Evolutionary conservation across 1,284 basidiomycete species (phyloP), one percentile per base, ranked within the genome.

Genomic region (Leucoagaricus sp.): DNA sequence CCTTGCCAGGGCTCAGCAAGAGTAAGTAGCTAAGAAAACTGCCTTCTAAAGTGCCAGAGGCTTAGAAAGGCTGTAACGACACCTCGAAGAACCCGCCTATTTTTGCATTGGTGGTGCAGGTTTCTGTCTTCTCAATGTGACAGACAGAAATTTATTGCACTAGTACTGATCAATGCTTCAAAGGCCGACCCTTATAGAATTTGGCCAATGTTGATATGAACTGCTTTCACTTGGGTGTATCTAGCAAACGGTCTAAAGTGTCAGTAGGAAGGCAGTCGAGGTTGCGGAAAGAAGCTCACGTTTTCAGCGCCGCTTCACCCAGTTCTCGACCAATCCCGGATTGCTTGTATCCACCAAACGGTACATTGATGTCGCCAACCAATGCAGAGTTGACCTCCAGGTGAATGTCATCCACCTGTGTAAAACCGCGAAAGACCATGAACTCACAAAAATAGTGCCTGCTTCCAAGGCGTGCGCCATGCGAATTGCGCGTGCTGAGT

Each of bases 331-430:
- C 91, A 53, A 91, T 83, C 55, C 88, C 87, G 15, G 79, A 82
- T 64, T 87, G 82, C 79, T 94, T 94, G 81, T 79, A 93, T 29
- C 91, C 91, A 56, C 91, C 90, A 67, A 94, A 93, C 10, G 89
- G 88, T 49, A 88, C 76, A 54, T 78, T 72, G 31, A 81, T 71
- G 65, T 88, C 77, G 13, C 83, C 69, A 65, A 75, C 70, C 73
- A 87, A 87, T 62, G 80, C 78, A 60, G 80, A 85, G 75, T 93
- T 93, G 63, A 92, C 74, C 85, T 84, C n/a, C n/a, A n/a, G n/a
- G 72, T 2, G 15, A 28, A 10, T 17, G 28, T 23, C 34, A 40
- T 56, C 7, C 19, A 23, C 28, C 17, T n/a, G 25, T 8, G 6
- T n/a, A 5, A n/a, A 6, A 8, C 41, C 7, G 17, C 1, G 52